These are phyloP conservation scores for Debaryomyces sp. DNA, from an alignment of 1,139 yeast species.

Conservation along the genomic window DNA sequence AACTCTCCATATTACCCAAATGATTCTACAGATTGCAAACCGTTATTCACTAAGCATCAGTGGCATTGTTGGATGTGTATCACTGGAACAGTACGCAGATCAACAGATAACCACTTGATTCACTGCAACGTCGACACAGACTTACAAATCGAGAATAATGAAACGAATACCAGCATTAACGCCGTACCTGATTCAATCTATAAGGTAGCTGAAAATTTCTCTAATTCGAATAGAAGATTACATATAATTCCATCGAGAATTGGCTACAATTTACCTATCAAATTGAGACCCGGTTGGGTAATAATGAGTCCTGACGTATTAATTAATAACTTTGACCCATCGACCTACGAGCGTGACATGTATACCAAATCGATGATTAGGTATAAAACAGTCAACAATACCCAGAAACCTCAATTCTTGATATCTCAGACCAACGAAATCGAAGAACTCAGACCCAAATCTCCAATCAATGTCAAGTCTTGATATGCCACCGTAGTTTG, in stretches of 20 bases:
- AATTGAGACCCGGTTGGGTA: slow-evolving; percentile 88
- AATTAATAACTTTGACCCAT: slow-evolving; percentile 62
- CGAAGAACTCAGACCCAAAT: slow-evolving; percentile 77
- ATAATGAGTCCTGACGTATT: slow-evolving; percentile 82
- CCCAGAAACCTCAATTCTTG: slow-evolving; percentile 36
- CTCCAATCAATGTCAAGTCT: slow-evolving; percentile 8
- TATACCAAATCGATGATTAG: slow-evolving; percentile 34
- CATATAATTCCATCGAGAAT: slow-evolving; percentile 79
- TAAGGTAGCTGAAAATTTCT: slow-evolving; percentile 85
- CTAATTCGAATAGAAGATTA: slow-evolving; percentile 76
- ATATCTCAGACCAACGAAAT: slow-evolving; percentile 73
- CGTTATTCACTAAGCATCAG: slow-evolving; percentile 51
- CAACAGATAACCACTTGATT: slow-evolving; percentile 79
- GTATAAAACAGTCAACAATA: slow-evolving; percentile 25
- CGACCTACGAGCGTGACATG: slow-evolving; percentile 35
- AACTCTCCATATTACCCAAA: slow-evolving; percentile 62
- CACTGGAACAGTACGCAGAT: slow-evolving; percentile 88
- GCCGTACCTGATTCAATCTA: slow-evolving; percentile 77
- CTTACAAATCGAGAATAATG: slow-evolving; percentile 56
- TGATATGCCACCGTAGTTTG: neutral
- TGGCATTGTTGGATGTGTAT: slow-evolving; percentile 99
- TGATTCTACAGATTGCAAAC: slow-evolving; percentile 18
- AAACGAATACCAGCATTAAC: slow-evolving; percentile 17
- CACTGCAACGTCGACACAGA: slow-evolving; percentile 95
- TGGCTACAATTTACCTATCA: slow-evolving; percentile 65